A percentile compares a stretch with the other conserved stretches of the same genome.
Evolutionary conservation across 495 filamentous ascomycete genomes (phyloP).

Genomic region (Paragyromitra xinjiangensis): DNA sequence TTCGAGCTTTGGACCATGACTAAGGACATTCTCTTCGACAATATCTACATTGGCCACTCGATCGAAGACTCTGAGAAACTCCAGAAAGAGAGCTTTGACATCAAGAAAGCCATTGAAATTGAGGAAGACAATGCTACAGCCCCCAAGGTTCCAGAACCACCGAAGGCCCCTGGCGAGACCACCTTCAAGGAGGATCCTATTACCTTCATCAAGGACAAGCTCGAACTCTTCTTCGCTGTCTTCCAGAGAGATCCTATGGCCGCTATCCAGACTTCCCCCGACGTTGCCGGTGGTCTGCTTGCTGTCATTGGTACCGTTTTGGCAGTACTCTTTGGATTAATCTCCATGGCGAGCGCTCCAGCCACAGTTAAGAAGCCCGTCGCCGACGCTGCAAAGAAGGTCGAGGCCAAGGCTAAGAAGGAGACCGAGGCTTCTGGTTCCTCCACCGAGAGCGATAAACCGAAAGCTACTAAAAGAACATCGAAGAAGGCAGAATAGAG

Average conservation of each 20-base stretch:
- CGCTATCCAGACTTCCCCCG: conserved; percentile 90
- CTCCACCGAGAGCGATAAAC: conserved; percentile 55
- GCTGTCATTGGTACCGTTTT: conserved; percentile 74
- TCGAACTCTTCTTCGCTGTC: conserved; percentile 85
- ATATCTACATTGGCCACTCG: conserved; percentile 99
- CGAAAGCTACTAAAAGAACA: conserved; percentile 53
- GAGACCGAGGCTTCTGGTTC: conserved; percentile 43
- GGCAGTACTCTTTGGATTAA: conserved; percentile 70
- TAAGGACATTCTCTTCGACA: conserved; percentile 98
- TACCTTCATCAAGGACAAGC: conserved; percentile 86
- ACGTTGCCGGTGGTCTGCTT: conserved; percentile 81
- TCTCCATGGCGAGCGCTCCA: conserved; percentile 59
- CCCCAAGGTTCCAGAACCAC: conserved; percentile 76
- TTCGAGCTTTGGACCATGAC: conserved; percentile 99
- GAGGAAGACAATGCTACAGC: conserved; percentile 81
- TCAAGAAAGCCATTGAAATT: conserved; percentile 88
- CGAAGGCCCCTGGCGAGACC: conserved; percentile 69
- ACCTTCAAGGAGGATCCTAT: conserved; percentile 94
- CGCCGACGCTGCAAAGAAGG: conserved; percentile 51
- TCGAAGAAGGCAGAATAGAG: conserved; percentile 56
- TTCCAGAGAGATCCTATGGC: conserved; percentile 86
- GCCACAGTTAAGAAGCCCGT: conserved; percentile 58
- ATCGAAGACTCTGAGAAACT: conserved; percentile 90
- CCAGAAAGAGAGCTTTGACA: conserved; percentile 88
- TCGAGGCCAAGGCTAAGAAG: conserved; percentile 49